A percentile compares a stretch with the other conserved stretches of the same genome.
Conservation (phyloP, 129 eudicot species). For the Ambrosia artemisiifolia region DNA sequence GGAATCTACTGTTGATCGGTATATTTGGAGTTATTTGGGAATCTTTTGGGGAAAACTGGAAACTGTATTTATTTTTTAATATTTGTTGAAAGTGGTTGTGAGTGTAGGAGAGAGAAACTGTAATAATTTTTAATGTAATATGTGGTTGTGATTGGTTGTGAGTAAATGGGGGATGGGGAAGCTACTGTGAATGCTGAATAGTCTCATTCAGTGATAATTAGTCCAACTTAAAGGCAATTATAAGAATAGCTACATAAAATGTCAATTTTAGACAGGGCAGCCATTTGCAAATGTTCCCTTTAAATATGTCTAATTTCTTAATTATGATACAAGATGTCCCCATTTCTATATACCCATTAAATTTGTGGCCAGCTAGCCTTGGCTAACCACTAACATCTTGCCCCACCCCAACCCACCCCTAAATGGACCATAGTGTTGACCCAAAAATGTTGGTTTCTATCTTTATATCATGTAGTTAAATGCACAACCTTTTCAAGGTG, state of each 20-base stretch:
- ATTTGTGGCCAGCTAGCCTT: conserved; percentile 26
- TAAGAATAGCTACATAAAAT: not conserved
- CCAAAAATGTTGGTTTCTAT: conserved; percentile 34
- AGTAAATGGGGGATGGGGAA: too few relatives aligned
- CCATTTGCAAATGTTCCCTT: conserved; percentile 9
- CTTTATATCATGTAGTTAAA: conserved; percentile 32
- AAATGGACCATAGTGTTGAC: conserved; percentile 40
- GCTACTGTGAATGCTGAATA: too few relatives aligned
- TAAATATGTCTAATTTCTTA: conserved; percentile 24
- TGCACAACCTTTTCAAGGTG: conserved; percentile 35
- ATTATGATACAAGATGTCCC: conserved; percentile 18
- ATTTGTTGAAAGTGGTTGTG: too few relatives aligned
- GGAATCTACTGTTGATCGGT: too few relatives aligned
- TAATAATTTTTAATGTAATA: too few relatives aligned
- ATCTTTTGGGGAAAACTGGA: too few relatives aligned
- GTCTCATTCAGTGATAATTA: conserved; percentile 1
- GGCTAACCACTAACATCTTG: conserved; percentile 5
- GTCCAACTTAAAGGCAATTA: not conserved
- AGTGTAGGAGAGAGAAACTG: too few relatives aligned
- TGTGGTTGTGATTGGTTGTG: too few relatives aligned
- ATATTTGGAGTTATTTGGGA: too few relatives aligned
- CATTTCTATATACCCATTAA: conserved; percentile 23
- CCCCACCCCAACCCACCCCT: conserved; percentile 11
- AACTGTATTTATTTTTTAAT: too few relatives aligned
- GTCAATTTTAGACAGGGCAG: conserved; percentile 6